These are phyloP conservation scores for Digitaria exilis DNA, from an alignment of 202 grass and related monocot genomes.

Conservation along the genomic window DNA sequence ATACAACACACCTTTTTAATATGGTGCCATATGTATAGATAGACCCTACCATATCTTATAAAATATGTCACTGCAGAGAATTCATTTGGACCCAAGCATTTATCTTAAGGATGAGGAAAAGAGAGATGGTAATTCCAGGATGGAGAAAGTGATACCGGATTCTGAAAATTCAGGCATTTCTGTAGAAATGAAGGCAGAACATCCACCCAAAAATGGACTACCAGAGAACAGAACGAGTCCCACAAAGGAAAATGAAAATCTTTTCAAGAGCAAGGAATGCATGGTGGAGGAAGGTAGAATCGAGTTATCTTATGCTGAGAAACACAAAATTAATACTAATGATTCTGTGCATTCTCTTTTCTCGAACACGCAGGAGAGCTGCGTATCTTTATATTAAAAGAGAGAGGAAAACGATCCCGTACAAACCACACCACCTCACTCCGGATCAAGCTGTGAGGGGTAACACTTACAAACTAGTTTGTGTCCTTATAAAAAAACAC, in stretches of 20 bases:
- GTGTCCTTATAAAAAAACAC: no score
- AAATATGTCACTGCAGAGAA: conserved; percentile 56
- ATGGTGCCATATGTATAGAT: not conserved
- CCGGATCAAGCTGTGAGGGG: no score
- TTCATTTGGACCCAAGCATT: conserved; percentile 98
- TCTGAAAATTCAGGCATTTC: conserved; percentile 34
- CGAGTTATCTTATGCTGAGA: conserved; percentile 29
- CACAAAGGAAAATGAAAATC: conserved; percentile 41
- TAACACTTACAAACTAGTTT: no score
- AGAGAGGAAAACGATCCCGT: no score
- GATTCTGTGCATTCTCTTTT: conserved; percentile 30
- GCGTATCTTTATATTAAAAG: no score
- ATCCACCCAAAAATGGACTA: conserved; percentile 34
- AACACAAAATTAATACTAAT: conserved; percentile 20
- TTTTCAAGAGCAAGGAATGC: conserved; percentile 40
- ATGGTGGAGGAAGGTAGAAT: conserved; percentile 30
- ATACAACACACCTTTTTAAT: not conserved
- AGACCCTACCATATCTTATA: conserved; percentile 11
- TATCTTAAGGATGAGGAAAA: conserved; percentile 97
- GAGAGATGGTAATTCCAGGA: conserved; percentile 50
- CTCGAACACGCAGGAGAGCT: no score
- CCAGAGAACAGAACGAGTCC: conserved; percentile 19
- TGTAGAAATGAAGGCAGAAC: conserved; percentile 35
- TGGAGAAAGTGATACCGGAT: conserved; percentile 38
- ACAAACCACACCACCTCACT: no score